Percentiles rank a stretch among this genome's conserved stretches.
These are phyloP conservation scores for Arctostaphylos glauca DNA, from an alignment of 148 eudicot species.

Conservation along the genomic window DNA sequence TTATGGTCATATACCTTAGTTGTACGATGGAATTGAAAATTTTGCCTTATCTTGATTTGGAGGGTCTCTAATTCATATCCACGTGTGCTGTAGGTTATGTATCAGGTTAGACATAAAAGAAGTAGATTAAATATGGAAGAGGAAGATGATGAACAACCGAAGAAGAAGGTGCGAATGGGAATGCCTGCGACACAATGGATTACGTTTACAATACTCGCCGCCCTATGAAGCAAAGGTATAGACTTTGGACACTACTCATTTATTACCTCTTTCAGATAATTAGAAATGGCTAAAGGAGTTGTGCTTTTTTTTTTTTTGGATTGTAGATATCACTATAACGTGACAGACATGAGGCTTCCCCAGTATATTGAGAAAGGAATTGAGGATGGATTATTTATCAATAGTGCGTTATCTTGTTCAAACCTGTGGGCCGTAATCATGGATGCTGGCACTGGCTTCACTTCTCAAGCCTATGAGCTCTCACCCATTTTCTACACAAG, in stretches of 20 bases:
- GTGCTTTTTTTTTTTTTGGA: slow-evolving; percentile 4
- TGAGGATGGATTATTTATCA: slow-evolving; percentile 81
- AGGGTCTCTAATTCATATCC: slow-evolving; percentile 4
- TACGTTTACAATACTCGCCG: slow-evolving; percentile 81
- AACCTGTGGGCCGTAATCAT: slow-evolving; percentile 91
- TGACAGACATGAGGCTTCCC: slow-evolving; percentile 71
- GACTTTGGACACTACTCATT: slow-evolving; percentile 3
- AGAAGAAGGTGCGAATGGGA: slow-evolving; percentile 86
- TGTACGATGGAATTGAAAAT: slow-evolving; percentile 3
- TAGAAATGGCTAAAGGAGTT: slow-evolving; percentile 10
- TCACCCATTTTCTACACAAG: slow-evolving; percentile 91
- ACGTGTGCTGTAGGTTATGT: slow-evolving; percentile 51
- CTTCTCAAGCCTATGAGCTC: slow-evolving; percentile 74
- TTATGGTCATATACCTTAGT: background rate
- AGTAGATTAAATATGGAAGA: slow-evolving; percentile 70
- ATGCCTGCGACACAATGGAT: slow-evolving; percentile 99
- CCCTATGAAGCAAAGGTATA: slow-evolving; percentile 92
- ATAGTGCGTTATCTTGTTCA: slow-evolving; percentile 76
- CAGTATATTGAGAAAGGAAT: slow-evolving; percentile 89
- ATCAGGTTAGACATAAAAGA: slow-evolving; percentile 95
- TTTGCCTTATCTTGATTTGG: background rate
- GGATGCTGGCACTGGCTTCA: slow-evolving; percentile 98
- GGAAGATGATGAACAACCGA: slow-evolving; percentile 84
- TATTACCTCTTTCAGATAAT: background rate
- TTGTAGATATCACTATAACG: slow-evolving; percentile 91